Evolutionary conservation across 805 yeast genomes (phyloP).

Genomic region (Clavispora carvajalis): DNA sequence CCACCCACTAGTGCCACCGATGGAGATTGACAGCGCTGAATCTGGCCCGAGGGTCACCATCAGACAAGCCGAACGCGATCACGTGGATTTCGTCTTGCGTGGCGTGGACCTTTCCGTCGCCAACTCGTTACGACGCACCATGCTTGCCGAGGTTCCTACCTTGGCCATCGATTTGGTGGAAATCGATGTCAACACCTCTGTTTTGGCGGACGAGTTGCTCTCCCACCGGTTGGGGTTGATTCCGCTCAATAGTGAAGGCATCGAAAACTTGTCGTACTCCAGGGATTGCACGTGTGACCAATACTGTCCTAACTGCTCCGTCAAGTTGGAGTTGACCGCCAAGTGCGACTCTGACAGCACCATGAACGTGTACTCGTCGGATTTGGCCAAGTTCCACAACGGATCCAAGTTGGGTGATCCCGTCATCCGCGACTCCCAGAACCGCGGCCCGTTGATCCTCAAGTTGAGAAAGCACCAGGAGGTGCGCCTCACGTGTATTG

Average conservation of each 20-base stretch:
- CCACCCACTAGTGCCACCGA: conserved; percentile 6
- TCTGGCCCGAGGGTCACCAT: conserved; percentile 79
- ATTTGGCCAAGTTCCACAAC: conserved; percentile 45
- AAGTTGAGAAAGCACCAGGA: conserved; percentile 92
- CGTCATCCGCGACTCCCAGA: conserved; percentile 68
- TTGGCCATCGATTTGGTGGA: conserved; percentile 95
- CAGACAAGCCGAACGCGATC: conserved; percentile 78
- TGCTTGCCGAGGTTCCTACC: conserved; percentile 96
- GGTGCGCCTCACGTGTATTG: conserved; percentile 81
- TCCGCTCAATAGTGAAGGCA: conserved; percentile 80
- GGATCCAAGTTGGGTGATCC: conserved; percentile 69
- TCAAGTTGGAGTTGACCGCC: conserved; percentile 81
- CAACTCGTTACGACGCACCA: conserved; percentile 83
- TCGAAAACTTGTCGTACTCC: conserved; percentile 78
- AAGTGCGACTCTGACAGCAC: conserved; percentile 82
- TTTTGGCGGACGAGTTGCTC: conserved; percentile 93
- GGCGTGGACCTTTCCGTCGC: conserved; percentile 89
- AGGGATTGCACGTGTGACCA: conserved; percentile 98
- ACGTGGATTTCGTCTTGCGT: conserved; percentile 82
- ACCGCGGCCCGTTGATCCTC: conserved; percentile 85
- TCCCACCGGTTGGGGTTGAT: conserved; percentile 91
- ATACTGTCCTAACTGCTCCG: conserved; percentile 93
- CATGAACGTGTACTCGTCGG: conserved; percentile 86
- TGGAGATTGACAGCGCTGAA: conserved; percentile 28
- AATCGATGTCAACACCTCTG: conserved; percentile 87